phyloP scores from a whole-genome alignment of 2,329 filamentous ascomycete species.

The Colletotrichum sublineola region DNA sequence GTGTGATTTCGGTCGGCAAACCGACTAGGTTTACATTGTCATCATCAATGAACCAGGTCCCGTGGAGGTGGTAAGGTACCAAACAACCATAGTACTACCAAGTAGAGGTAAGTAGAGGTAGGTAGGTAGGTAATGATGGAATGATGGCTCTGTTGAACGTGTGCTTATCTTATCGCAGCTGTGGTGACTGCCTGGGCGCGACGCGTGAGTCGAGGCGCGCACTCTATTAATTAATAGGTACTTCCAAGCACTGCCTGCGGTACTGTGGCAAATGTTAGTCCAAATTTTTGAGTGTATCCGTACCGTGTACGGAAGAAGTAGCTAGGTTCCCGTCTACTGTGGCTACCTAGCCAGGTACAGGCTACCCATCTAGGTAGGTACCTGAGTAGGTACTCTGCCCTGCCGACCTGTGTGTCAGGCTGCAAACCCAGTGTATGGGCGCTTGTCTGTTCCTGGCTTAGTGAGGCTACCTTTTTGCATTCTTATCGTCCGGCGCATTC shows the following conservation, averaged over 20 bases:
- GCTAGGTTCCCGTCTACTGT: too few relatives aligned
- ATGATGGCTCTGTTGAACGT: neutral
- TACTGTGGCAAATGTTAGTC: conserved; percentile 17
- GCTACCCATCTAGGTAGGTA: neutral
- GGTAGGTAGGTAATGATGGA: too few relatives aligned
- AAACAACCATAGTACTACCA: neutral
- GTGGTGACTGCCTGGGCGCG: neutral
- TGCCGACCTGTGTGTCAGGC: neutral
- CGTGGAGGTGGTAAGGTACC: conserved; percentile 1
- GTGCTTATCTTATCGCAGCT: conserved; percentile 34
- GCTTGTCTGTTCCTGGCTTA: neutral
- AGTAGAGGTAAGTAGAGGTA: too few relatives aligned
- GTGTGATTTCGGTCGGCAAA: neutral
- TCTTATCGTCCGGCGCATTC: neutral
- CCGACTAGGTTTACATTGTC: neutral
- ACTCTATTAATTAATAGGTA: neutral
- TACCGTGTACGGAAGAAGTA: neutral
- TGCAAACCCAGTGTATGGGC: neutral
- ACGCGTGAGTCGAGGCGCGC: conserved; percentile 34
- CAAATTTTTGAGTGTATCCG: neutral
- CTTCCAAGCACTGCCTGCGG: neutral
- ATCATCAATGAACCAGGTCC: neutral
- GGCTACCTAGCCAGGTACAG: too few relatives aligned
- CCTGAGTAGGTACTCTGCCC: neutral
- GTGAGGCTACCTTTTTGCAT: neutral